These are phyloP conservation scores for Cucumis hystrix DNA, from an alignment of 306 rosid genomes.

Conservation along the genomic window DNA sequence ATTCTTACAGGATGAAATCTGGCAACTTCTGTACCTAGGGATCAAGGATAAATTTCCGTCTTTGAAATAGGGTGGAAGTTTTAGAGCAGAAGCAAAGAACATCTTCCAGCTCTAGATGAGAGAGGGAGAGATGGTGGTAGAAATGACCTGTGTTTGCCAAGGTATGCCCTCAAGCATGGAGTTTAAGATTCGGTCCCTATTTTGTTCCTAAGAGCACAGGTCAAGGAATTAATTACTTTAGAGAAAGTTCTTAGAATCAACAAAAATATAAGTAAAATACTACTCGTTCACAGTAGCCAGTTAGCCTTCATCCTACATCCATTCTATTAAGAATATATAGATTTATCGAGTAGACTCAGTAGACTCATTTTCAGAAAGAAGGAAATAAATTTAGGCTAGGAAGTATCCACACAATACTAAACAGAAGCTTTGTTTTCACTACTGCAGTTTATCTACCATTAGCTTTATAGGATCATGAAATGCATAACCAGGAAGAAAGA, in stretches of 20 bases:
- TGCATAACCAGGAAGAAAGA: not conserved
- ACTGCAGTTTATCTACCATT: not conserved
- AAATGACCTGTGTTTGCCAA: not conserved
- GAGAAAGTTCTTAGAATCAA: not conserved
- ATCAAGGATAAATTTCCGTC: not conserved
- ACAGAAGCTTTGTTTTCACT: not conserved
- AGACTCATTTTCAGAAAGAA: not conserved
- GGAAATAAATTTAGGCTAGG: not conserved
- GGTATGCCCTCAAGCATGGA: not conserved
- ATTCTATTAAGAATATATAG: not conserved
- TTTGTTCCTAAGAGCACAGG: not conserved
- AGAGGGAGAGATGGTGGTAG: not conserved
- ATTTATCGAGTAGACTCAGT: not conserved
- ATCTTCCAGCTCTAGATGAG: not conserved
- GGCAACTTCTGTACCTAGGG: not conserved
- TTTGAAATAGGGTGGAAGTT: not conserved
- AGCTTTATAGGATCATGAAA: not conserved
- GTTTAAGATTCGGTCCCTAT: not conserved
- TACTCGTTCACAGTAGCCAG: not conserved
- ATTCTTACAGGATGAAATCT: not conserved
- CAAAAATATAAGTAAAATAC: not conserved
- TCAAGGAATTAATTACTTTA: not conserved
- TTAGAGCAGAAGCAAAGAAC: not conserved
- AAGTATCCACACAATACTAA: not conserved
- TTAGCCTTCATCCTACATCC: not conserved